A percentile compares a stretch with the other conserved stretches of the same genome.
phyloP scores from a whole-genome alignment of 345 rosid species.

The Corchorus capsularis region DNA sequence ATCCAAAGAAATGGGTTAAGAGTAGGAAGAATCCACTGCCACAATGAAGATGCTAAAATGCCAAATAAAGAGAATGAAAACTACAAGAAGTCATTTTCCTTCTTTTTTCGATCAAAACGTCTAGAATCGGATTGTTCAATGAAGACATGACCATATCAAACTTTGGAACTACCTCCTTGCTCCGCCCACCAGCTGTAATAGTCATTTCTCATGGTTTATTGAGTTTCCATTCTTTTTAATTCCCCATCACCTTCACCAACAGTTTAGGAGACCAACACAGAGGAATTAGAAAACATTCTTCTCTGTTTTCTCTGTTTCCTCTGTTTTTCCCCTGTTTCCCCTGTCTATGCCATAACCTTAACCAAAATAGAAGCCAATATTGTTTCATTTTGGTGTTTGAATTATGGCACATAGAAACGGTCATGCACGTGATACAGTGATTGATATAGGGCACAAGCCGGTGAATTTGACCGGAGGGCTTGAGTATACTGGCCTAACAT shows the following conservation, averaged over 20 bases:
- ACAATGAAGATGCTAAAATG: neutral
- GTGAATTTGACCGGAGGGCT: constrained; percentile 51
- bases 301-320: neutral
- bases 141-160: neutral
- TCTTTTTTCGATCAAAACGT: constrained; percentile 18
- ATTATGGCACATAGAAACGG: constrained; percentile 34
- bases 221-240: constrained; percentile 24
- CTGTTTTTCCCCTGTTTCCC: neutral
- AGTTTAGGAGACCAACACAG: constrained; percentile 17
- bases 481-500: constrained; percentile 51
- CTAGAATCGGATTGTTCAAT: constrained; percentile 14
- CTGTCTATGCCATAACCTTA: constrained; percentile 1
- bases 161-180: constrained; percentile 16
- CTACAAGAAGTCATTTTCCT: constrained; percentile 5
- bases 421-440: constrained; percentile 33
- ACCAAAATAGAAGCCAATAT: neutral
- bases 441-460: constrained; percentile 39
- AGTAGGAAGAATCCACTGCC: neutral
- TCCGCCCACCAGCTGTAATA: constrained; percentile 33
- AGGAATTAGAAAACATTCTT: neutral
- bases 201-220: neutral
- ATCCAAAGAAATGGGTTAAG: neutral
- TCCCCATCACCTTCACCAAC: constrained; percentile 12
- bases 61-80: constrained; percentile 3
- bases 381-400: neutral